Evolutionary conservation across 768 basidiomycete species (phyloP).

Genomic region (Hydnomerulius pinastri): DNA sequence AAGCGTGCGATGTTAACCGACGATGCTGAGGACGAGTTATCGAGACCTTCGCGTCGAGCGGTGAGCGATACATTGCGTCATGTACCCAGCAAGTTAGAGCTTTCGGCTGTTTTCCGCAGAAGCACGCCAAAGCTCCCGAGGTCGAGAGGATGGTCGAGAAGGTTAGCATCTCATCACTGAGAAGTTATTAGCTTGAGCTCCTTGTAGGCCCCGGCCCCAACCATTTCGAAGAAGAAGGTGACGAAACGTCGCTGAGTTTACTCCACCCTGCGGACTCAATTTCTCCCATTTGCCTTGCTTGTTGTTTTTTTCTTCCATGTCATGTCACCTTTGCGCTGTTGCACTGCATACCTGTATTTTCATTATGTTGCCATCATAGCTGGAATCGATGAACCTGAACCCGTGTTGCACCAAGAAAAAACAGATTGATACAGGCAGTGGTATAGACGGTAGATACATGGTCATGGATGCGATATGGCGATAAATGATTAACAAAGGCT

Average conservation of each 20-base stretch:
- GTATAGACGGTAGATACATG: constrained; percentile 18
- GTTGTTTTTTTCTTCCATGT: not conserved
- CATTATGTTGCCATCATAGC: too few species aligned
- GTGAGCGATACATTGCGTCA: constrained; percentile 13
- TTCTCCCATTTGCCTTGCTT: not conserved
- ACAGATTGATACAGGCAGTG: constrained; percentile 21
- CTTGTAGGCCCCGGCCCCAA: constrained; percentile 8
- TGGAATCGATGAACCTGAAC: too few species aligned
- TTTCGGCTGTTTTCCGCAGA: constrained; percentile 25
- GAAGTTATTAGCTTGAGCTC: constrained; percentile 2
- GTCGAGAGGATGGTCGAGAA: constrained; percentile 20
- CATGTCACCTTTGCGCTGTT: not conserved
- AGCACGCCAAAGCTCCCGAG: constrained; percentile 19
- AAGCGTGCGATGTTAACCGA: constrained; percentile 27
- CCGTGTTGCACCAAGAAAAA: not conserved
- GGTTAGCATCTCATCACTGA: constrained; percentile 16
- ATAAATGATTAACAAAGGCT: not conserved
- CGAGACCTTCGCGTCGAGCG: constrained; percentile 29
- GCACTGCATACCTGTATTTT: not conserved
- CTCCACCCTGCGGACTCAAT: not conserved
- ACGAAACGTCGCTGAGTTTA: constrained; percentile 26
- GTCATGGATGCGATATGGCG: constrained; percentile 2
- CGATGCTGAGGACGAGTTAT: constrained; percentile 19
- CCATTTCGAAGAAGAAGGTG: constrained; percentile 22
- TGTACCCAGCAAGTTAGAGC: too few species aligned